Evolutionary conservation across 257 asterid genomes (phyloP).

Genomic region (Buddleja alternifolia): DNA sequence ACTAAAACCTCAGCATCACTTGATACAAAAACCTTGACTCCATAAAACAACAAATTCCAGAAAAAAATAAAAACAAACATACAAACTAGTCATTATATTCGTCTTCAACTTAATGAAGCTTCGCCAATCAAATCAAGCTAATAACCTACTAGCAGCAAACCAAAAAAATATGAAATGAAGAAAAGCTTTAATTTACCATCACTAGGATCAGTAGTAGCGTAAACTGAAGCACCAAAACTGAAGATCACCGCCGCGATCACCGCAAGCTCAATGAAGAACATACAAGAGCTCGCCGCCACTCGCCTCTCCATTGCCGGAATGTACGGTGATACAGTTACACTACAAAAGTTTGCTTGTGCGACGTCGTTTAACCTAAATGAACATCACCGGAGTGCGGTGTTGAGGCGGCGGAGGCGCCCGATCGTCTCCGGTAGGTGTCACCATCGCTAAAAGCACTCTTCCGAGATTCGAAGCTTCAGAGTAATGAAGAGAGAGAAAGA

Average conservation of each 20-base stretch:
- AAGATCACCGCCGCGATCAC: conserved; percentile 42
- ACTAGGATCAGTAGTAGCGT: conserved; percentile 66
- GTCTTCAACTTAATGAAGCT: not conserved
- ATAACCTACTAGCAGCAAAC: conserved; percentile 6
- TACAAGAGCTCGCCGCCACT: conserved; percentile 30
- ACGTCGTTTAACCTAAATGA: conserved; percentile 27
- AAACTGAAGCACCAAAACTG: conserved; percentile 29
- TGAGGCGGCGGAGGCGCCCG: conserved; percentile 29
- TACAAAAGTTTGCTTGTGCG: not conserved
- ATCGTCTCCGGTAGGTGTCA: conserved; percentile 42
- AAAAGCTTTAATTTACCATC: conserved; percentile 62
- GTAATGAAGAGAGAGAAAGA: conserved; percentile 49
- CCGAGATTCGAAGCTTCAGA: conserved; percentile 68
- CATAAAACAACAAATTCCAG: not conserved
- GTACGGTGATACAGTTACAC: conserved; percentile 16
- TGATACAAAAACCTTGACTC: conserved; percentile 9
- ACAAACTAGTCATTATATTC: conserved; percentile 15
- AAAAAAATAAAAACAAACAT: not conserved
- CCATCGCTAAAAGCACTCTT: conserved; percentile 60
- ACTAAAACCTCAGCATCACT: conserved; percentile 15
- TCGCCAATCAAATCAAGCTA: conserved; percentile 30
- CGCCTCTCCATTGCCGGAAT: conserved; percentile 42
- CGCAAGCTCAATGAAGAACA: conserved; percentile 29
- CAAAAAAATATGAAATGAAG: not conserved
- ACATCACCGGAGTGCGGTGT: conserved; percentile 26